A percentile compares a stretch with the other conserved stretches of the same genome.
Evolutionary conservation across 768 basidiomycete species (phyloP).

Genomic region (Rhizopogon vulgaris): DNA sequence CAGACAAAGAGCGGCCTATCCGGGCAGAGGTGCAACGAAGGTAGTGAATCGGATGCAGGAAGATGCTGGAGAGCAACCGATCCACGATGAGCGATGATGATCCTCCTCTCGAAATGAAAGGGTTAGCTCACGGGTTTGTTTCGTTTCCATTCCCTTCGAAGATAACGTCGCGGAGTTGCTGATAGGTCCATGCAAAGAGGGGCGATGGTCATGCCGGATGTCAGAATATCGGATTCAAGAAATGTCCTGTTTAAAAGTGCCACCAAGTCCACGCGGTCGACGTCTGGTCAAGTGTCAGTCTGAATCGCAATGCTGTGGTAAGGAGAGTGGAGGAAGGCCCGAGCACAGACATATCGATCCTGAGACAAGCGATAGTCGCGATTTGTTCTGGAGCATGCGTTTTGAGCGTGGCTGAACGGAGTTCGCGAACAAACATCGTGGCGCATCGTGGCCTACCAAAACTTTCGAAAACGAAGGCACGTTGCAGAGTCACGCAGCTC

Average conservation of each 20-base stretch:
- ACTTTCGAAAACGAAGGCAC: neutral
- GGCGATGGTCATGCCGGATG: neutral
- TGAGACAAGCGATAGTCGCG: constrained; percentile 11
- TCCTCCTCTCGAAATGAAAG: neutral
- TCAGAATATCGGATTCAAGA: neutral
- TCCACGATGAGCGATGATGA: constrained; percentile 6
- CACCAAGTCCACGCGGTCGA: constrained; percentile 22
- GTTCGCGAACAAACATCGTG: neutral
- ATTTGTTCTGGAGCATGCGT: constrained; percentile 19
- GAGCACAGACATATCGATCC: constrained; percentile 15
- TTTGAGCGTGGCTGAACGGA: constrained; percentile 17
- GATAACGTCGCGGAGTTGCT: constrained; percentile 25
- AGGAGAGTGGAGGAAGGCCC: constrained; percentile 10
- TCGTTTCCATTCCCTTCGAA: constrained; percentile 36
- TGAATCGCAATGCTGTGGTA: constrained; percentile 17
- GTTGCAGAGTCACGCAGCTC: neutral
- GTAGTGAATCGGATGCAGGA: constrained; percentile 40
- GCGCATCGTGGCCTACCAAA: constrained; percentile 1
- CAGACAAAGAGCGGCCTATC: constrained; percentile 42
- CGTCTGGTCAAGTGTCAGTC: constrained; percentile 19
- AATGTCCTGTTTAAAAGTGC: neutral
- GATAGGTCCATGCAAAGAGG: constrained; percentile 13
- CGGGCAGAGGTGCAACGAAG: constrained; percentile 35
- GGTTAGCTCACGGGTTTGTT: constrained; percentile 32
- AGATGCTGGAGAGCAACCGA: constrained; percentile 29